phyloP scores from a whole-genome alignment of 2,329 filamentous ascomycete species.

The Cladosporium sp. region DNA sequence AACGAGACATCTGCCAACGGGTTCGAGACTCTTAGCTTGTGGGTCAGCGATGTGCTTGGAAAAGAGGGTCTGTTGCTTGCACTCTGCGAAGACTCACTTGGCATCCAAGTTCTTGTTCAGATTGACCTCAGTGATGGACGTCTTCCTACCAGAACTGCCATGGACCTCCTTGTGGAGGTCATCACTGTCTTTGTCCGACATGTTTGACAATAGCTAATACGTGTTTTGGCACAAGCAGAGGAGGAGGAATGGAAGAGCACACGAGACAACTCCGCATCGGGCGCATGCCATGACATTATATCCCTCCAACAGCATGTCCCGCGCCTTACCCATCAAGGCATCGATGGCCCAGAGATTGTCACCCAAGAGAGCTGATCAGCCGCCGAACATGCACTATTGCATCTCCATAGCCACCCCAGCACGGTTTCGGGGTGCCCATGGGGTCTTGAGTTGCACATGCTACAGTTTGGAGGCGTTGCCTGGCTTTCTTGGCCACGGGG shows the following conservation, averaged over 20 bases:
- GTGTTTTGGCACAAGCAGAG: background rate
- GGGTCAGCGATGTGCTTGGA: constrained; percentile 4
- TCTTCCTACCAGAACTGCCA: background rate
- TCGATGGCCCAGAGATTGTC: constrained; percentile 6
- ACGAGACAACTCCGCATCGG: background rate
- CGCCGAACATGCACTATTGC: background rate
- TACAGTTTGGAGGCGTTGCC: background rate
- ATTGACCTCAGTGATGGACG: constrained; percentile 14
- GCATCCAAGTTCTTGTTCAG: constrained; percentile 24
- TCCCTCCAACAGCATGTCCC: constrained; percentile 1
- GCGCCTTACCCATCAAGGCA: constrained; percentile 2
- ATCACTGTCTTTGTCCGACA: constrained; percentile 6
- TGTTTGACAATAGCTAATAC: background rate
- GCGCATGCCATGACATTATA: constrained; percentile 1
- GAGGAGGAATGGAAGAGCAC: background rate
- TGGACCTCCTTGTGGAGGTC: constrained; percentile 1
- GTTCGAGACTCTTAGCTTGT: constrained; percentile 42
- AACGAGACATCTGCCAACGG: constrained; percentile 52
- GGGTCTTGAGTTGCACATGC: constrained; percentile 6
- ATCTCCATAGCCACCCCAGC: background rate
- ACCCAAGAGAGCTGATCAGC: background rate
- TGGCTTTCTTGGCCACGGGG: constrained; percentile 5
- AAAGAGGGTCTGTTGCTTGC: constrained; percentile 12
- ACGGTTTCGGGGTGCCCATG: constrained; percentile 9
- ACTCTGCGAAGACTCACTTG: constrained; percentile 13